Percentiles rank a stretch among this genome's conserved stretches.
Evolutionary conservation across 495 filamentous ascomycete species (phyloP).

Genomic region (Venustampulla echinocandica): DNA sequence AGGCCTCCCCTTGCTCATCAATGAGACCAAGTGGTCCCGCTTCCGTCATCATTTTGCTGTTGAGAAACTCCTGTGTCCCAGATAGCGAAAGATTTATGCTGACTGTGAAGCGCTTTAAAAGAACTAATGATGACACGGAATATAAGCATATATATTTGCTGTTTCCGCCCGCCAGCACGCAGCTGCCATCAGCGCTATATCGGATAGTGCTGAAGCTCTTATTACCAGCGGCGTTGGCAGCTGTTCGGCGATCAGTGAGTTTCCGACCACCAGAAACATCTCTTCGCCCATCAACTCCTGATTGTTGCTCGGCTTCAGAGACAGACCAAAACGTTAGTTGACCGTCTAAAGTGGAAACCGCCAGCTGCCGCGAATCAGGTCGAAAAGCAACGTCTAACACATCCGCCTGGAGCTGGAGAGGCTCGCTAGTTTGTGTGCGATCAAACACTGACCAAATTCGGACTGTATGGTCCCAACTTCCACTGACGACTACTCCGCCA

Average conservation of each 20-base stretch:
- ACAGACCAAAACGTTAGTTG: constrained; percentile 94
- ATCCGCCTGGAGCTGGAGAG: constrained; percentile 81
- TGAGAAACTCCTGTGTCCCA: constrained; percentile 92
- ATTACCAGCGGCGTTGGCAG: constrained; percentile 79
- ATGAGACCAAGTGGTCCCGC: constrained; percentile 75
- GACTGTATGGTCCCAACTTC: constrained; percentile 92
- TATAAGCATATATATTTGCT: constrained; percentile 98
- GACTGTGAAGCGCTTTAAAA: constrained; percentile 92
- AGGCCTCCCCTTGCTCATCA: constrained; percentile 79
- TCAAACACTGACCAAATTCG: constrained; percentile 93
- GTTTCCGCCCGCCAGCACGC: constrained; percentile 82
- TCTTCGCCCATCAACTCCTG: constrained; percentile 75
- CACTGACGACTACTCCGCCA: constrained; percentile 73
- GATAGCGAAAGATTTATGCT: constrained; percentile 89
- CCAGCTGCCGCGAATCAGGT: constrained; percentile 83
- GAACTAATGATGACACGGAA: constrained; percentile 74
- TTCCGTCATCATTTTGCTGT: constrained; percentile 83
- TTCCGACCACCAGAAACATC: constrained; percentile 92
- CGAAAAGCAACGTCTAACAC: constrained; percentile 80
- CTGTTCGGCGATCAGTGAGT: constrained; percentile 74
- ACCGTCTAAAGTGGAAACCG: constrained; percentile 87
- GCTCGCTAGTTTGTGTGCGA: constrained; percentile 88
- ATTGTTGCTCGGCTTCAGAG: constrained; percentile 71
- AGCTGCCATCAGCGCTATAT: constrained; percentile 86
- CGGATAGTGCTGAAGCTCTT: constrained; percentile 82